Base-by-base conservation (phyloP, 2,329 filamentous ascomycete species). In the Zymoseptoria tritici region DNA sequence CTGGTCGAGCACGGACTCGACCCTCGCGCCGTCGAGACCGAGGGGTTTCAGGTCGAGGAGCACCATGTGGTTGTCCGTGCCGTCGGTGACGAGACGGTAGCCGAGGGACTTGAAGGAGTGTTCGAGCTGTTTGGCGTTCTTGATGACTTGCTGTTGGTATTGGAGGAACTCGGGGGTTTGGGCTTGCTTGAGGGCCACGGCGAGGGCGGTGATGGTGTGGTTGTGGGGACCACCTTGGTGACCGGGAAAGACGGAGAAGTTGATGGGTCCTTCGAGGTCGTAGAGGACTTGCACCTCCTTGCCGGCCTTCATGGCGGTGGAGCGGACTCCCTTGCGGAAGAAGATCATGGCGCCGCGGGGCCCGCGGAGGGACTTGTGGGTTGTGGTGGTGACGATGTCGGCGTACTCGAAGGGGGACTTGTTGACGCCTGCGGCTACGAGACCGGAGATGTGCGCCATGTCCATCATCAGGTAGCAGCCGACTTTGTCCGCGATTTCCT, bases 331-430 rank as follows among this genome's bases (percentile, higher is more conserved):
- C 82, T 96, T 97, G 78, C 94, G 90, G 87, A 92, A 99, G 85
- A 99, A 99, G 80, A 99, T 99, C 94, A 99, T 99, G 75, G 94
- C 94, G 73, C 94, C 94, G 76, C 94, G 91, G 61, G 94, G 94
- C 61, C 94, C 94, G 78, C 94, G 91, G 69, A 99, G 89, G 58
- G 92, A 97, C 85, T 99, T 99, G 86, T 99, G 94, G 53, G 94
- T 99, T 64, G 94, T 99, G 64, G 94, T 99, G 64, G 94, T 99
- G 70, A 99, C 94, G 60, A 99, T 88, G 74, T 99, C 94, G 67
- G 94, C 93, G 76, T 96, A 81, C 65, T 85, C 82, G 81, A 99
- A 99, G 52, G 94, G 94, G 54, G 90, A 92, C 64, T 92, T 91
- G 73, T 97, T 94, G 68, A 97, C 94, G 70, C 87, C 89, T 62